Percentiles rank a stretch among this genome's conserved stretches.
Evolutionary conservation across 2,329 filamentous ascomycete species (phyloP).

Genomic region (Colletotrichum sp.): DNA sequence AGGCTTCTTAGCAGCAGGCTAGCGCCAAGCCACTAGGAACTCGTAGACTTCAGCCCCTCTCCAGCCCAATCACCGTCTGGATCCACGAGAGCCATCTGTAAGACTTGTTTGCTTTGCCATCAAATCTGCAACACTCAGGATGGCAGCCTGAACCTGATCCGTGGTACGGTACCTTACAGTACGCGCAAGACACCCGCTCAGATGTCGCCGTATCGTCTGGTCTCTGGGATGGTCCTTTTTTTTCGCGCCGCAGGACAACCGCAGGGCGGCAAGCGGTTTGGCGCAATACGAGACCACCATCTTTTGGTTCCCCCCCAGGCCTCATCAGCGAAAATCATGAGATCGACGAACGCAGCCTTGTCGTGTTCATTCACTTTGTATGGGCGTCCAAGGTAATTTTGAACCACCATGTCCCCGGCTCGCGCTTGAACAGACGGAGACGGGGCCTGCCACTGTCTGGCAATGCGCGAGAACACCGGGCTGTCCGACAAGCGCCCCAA

Average conservation of each 20-base stretch:
- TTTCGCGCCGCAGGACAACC: background rate
- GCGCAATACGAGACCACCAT: background rate
- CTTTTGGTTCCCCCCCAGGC: background rate
- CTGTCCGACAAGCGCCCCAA: background rate
- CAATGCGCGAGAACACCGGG: background rate
- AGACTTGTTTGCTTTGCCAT: background rate
- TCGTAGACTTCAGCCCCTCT: background rate
- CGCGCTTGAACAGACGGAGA: background rate
- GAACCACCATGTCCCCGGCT: background rate
- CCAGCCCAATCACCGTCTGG: background rate
- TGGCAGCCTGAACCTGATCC: background rate
- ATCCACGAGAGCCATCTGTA: background rate
- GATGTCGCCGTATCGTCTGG: background rate
- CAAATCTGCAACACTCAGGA: conserved; percentile 7
- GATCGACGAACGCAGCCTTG: conserved; percentile 13
- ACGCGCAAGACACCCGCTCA: background rate
- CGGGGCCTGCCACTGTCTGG: background rate
- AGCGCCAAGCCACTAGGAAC: conserved; percentile 14
- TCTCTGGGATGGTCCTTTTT: background rate
- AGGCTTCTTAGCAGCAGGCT: background rate
- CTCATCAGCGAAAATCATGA: background rate
- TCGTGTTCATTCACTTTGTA: background rate
- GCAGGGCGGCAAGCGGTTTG: background rate
- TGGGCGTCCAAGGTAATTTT: background rate
- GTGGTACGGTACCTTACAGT: background rate